phyloP scores from a whole-genome alignment of 2,329 filamentous ascomycete genomes.

The Fusarium virguliforme region DNA sequence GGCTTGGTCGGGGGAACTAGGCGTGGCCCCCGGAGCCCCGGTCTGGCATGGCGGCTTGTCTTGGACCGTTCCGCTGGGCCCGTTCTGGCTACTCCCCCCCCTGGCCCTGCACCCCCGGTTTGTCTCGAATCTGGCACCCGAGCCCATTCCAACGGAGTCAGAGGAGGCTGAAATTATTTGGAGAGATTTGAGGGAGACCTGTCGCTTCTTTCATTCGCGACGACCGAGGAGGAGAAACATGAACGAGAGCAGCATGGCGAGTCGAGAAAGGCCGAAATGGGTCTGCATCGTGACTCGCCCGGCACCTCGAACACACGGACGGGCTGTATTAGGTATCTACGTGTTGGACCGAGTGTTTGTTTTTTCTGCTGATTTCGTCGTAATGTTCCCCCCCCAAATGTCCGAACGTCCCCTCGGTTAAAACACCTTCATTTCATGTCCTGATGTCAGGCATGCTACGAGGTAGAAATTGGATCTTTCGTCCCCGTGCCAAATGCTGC shows the following conservation, averaged over 20 bases:
- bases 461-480: neutral
- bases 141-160: slow-evolving; percentile 45
- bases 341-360: slow-evolving; percentile 4
- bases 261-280: slow-evolving; percentile 27
- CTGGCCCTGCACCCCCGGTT: slow-evolving; percentile 29
- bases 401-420: slow-evolving; percentile 17
- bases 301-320: slow-evolving; percentile 20
- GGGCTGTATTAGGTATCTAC: neutral
- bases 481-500: slow-evolving; percentile 15
- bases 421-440: slow-evolving; percentile 11
- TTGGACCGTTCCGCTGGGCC: slow-evolving; percentile 51
- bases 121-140: slow-evolving; percentile 48
- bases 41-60: slow-evolving; percentile 44
- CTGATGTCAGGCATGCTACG: slow-evolving; percentile 8
- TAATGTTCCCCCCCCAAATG: slow-evolving; percentile 8
- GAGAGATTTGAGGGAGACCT: slow-evolving; percentile 26
- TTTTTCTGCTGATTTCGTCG: neutral
- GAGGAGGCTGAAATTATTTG: slow-evolving; percentile 39
- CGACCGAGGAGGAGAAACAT: slow-evolving; percentile 2
- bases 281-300: slow-evolving; percentile 34
- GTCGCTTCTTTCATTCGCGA: slow-evolving; percentile 13
- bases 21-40: slow-evolving; percentile 33
- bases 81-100: slow-evolving; percentile 39
- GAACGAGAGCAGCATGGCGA: slow-evolving; percentile 10
- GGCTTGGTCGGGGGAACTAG: slow-evolving; percentile 46